phyloP scores from a whole-genome alignment of 192 early-diverging fungal genomes.

The Coemansia nantahalensis region DNA sequence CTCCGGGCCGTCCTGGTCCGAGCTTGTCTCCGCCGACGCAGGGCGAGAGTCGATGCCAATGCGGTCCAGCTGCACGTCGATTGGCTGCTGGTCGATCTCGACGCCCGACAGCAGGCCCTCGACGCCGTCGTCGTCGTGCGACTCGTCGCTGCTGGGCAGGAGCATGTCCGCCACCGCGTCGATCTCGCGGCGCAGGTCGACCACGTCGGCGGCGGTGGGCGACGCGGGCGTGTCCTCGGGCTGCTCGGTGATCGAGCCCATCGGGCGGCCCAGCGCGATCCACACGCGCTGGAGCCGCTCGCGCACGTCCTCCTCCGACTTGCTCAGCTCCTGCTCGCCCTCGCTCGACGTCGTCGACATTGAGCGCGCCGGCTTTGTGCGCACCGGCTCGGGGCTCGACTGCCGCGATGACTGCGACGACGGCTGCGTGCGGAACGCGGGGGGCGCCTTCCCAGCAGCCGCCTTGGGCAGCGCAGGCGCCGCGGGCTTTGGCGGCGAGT shows the following conservation, averaged over 20 bases:
- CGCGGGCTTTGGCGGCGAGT: conserved; percentile 18
- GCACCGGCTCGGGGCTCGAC: conserved; percentile 26
- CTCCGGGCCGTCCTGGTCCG: conserved; percentile 2
- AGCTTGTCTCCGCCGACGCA: background rate
- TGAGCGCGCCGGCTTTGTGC: conserved; percentile 8
- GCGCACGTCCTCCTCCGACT: conserved; percentile 39
- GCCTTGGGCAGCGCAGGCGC: background rate
- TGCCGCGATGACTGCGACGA: conserved; percentile 20
- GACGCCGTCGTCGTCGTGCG: conserved; percentile 3
- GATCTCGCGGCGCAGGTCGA: conserved; percentile 28
- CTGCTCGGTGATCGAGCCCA: conserved; percentile 10
- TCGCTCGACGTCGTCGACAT: conserved; percentile 22
- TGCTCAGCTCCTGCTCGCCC: conserved; percentile 23
- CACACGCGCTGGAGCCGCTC: conserved; percentile 37
- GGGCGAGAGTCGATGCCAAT: background rate
- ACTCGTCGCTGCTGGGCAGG: conserved; percentile 15
- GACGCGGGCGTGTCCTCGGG: background rate
- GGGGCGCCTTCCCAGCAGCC: no score
- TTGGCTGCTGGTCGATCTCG: conserved; percentile 32
- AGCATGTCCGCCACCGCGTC: conserved; percentile 38
- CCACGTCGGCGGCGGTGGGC: conserved; percentile 8
- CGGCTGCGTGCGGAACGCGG: background rate
- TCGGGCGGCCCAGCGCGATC: conserved; percentile 13
- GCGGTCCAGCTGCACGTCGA: conserved; percentile 17
- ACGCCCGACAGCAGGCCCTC: conserved; percentile 16